These are phyloP conservation scores for Rosa hybrid DNA, from an alignment of 331 rosid genomes.

Conservation along the genomic window DNA sequence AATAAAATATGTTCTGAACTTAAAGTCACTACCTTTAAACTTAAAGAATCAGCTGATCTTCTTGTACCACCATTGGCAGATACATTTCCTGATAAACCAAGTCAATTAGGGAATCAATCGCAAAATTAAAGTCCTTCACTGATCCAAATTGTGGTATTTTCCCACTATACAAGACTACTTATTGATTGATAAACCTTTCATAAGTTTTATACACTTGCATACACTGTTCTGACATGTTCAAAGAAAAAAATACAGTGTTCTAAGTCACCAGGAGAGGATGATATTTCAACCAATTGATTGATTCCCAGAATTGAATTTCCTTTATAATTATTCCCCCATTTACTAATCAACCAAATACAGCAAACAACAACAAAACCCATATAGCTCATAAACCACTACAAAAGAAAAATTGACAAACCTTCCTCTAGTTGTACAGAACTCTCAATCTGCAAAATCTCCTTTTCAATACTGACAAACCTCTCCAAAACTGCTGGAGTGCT, in stretches of 20 bases:
- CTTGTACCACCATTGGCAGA: slow-evolving; percentile 38
- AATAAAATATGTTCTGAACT: slow-evolving; percentile 7
- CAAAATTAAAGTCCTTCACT: background rate
- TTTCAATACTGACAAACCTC: slow-evolving; percentile 64
- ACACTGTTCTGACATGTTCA: too few relatives aligned
- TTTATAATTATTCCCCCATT: too few relatives aligned
- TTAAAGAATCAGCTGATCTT: slow-evolving; percentile 43
- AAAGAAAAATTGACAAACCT: slow-evolving; percentile 32
- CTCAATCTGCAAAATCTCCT: slow-evolving; percentile 61
- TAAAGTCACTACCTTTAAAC: slow-evolving; percentile 31
- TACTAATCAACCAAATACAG: background rate
- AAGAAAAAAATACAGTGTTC: too few relatives aligned
- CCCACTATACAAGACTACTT: background rate
- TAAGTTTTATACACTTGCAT: too few relatives aligned
- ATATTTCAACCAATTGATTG: background rate
- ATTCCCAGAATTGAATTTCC: too few relatives aligned
- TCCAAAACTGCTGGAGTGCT: slow-evolving; percentile 71
- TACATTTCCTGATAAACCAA: slow-evolving; percentile 31
- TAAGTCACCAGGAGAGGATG: background rate
- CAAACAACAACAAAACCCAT: background rate
- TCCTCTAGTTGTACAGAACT: slow-evolving; percentile 42
- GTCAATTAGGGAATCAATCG: background rate
- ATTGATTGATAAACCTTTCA: background rate
- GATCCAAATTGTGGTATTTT: background rate
- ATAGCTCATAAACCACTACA: slow-evolving; percentile 1